Evolutionary conservation across 768 basidiomycete species (phyloP).

Genomic region (Pisolithus microcarpus): DNA sequence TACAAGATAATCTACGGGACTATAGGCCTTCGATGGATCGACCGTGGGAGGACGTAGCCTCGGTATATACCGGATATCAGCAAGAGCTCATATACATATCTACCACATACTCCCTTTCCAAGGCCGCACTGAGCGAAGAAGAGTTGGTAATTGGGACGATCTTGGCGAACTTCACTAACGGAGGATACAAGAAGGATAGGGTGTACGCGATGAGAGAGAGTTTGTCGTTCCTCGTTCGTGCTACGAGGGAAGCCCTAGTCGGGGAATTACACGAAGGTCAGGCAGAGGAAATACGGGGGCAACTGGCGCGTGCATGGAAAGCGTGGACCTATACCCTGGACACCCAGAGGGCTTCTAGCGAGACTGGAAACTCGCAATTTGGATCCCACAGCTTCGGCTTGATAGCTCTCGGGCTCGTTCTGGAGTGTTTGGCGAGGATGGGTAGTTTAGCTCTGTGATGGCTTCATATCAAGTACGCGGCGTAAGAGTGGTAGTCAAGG

Average conservation of each 20-base stretch:
- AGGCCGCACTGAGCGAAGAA: slow-evolving; percentile 55
- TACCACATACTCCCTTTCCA: slow-evolving; percentile 57
- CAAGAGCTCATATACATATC: slow-evolving; percentile 69
- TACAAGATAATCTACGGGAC: slow-evolving; percentile 15
- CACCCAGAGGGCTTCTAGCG: no score
- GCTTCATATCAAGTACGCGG: no score
- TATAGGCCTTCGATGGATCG: neutral
- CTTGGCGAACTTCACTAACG: slow-evolving; percentile 54
- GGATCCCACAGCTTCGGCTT: no score
- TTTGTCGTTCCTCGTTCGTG: slow-evolving; percentile 41
- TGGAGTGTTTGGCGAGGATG: no score
- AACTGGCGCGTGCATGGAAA: no score
- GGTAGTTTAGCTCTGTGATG: no score
- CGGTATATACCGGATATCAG: slow-evolving; percentile 45
- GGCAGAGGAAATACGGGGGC: no score
- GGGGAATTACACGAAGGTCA: slow-evolving; percentile 15
- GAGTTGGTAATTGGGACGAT: slow-evolving; percentile 75
- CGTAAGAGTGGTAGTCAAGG: no score
- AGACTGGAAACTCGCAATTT: no score
- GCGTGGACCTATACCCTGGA: no score
- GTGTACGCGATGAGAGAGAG: slow-evolving; percentile 59
- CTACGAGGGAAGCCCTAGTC: slow-evolving; percentile 37
- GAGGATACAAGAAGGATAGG: slow-evolving; percentile 51
- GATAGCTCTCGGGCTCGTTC: no score
- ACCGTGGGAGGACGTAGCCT: slow-evolving; percentile 15